These are phyloP conservation scores for Pluteus cervinus DNA, from an alignment of 768 basidiomycete species.

Conservation along the genomic window DNA sequence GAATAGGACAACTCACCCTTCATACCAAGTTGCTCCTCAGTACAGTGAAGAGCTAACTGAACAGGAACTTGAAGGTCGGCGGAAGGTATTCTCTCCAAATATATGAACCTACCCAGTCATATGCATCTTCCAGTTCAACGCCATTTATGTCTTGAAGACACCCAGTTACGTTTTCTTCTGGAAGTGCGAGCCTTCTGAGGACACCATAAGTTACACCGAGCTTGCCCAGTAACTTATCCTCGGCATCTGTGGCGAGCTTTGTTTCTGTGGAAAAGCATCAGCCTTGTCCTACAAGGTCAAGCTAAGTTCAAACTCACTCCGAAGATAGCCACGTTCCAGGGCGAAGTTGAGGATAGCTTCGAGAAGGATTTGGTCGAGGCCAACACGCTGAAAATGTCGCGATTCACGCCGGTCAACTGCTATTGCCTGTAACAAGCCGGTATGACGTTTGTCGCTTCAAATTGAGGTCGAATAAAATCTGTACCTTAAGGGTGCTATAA, in stretches of 20 bases:
- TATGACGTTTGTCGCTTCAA: not conserved
- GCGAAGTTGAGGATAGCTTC: conserved; percentile 56
- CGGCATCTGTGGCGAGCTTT: conserved; percentile 45
- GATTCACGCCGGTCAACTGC: conserved; percentile 78
- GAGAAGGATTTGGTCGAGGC: conserved; percentile 53
- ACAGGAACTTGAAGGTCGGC: conserved; percentile 2
- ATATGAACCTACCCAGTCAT: conserved; percentile 71
- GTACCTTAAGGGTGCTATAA: conserved; percentile 30
- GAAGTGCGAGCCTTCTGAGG: conserved; percentile 71
- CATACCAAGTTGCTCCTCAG: conserved; percentile 49
- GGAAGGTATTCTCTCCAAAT: not conserved
- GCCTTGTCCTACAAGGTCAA: no score
- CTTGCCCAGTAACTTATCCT: conserved; percentile 66
- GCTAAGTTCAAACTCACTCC: no score
- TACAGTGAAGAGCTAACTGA: conserved; percentile 62
- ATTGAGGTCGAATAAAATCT: not conserved
- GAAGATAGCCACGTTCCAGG: conserved; percentile 25
- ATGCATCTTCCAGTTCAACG: conserved; percentile 80
- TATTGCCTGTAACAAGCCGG: conserved; percentile 45
- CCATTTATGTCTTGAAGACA: conserved; percentile 63
- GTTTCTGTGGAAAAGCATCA: conserved; percentile 16
- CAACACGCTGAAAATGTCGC: conserved; percentile 52
- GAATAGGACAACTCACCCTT: conserved; percentile 25
- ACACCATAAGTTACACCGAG: conserved; percentile 80
- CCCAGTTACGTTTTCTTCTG: conserved; percentile 59